A percentile compares a stretch with the other conserved stretches of the same genome.
Evolutionary conservation across 2,329 filamentous ascomycete species (phyloP).

Genomic region (Fusarium secorum): DNA sequence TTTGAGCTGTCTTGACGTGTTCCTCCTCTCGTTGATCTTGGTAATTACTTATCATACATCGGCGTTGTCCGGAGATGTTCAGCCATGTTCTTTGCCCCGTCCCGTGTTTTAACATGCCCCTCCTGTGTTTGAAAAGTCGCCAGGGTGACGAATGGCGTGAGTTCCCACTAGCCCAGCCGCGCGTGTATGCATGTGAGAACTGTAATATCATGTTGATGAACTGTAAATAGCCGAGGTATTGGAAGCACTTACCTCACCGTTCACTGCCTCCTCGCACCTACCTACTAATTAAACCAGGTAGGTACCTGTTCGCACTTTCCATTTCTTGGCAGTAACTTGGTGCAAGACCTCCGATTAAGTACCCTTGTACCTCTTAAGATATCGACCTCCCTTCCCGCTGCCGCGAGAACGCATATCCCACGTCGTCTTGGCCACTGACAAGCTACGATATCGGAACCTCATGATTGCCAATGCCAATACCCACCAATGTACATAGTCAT

Average conservation of each 20-base stretch:
- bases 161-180: constrained; percentile 20
- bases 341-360: neutral
- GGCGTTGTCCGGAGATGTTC: neutral
- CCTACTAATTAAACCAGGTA: neutral
- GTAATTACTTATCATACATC: neutral
- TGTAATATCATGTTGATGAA: constrained; percentile 12
- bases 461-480: neutral
- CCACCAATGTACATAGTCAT: neutral
- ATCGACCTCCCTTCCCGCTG: neutral
- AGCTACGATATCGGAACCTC: neutral
- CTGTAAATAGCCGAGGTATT: constrained; percentile 12
- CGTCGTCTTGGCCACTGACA: neutral
- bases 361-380: neutral
- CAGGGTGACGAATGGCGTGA: constrained; percentile 19
- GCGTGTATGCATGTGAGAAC: constrained; percentile 35
- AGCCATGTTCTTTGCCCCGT: neutral
- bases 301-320: neutral
- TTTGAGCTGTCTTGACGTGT: neutral
- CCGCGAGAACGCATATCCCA: neutral
- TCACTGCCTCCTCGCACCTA: no score
- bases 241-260: neutral
- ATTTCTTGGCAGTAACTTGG: neutral
- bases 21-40: neutral
- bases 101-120: constrained; percentile 15
- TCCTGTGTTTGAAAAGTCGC: constrained; percentile 24